Conservation (phyloP, 208 protist species). For the Leishmania lainsoni region DNA sequence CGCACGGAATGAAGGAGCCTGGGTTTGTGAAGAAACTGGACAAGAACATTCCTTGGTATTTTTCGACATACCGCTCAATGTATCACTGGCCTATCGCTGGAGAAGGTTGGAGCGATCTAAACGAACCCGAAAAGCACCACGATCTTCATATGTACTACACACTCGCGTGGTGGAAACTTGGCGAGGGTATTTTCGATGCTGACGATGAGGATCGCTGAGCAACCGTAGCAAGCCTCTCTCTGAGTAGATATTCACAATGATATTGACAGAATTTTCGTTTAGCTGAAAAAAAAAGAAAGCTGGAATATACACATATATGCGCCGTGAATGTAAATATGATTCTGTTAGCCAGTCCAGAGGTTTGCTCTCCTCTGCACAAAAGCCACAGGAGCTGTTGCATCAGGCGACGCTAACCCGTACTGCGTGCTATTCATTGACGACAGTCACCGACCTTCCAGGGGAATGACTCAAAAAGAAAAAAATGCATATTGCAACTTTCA, state of each 20-base stretch:
- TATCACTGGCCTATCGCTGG: slow-evolving; percentile 89
- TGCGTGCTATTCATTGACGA: not conserved
- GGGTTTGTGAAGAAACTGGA: slow-evolving; percentile 89
- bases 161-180: slow-evolving; percentile 90
- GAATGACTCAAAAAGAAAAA: not conserved
- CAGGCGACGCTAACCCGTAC: not conserved
- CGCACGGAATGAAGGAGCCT: slow-evolving; percentile 91
- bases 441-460: not conserved
- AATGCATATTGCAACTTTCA: not conserved
- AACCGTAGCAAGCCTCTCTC: not conserved
- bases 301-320: not conserved
- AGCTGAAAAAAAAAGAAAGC: too few relatives aligned
- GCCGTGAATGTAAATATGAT: not conserved
- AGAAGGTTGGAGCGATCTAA: slow-evolving; percentile 88
- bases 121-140: slow-evolving; percentile 83
- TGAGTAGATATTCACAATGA: not conserved
- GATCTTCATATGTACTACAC: slow-evolving; percentile 93
- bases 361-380: not conserved
- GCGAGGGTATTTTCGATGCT: slow-evolving; percentile 88
- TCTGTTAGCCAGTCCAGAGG: not conserved
- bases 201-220: slow-evolving; percentile 70
- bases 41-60: slow-evolving; percentile 93
- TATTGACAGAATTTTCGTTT: not conserved
- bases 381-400: not conserved
- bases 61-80: slow-evolving; percentile 90